Base-by-base conservation (phyloP, 371 early-diverging fungal genomes). In the Paraphysoderma sedebokerense region DNA sequence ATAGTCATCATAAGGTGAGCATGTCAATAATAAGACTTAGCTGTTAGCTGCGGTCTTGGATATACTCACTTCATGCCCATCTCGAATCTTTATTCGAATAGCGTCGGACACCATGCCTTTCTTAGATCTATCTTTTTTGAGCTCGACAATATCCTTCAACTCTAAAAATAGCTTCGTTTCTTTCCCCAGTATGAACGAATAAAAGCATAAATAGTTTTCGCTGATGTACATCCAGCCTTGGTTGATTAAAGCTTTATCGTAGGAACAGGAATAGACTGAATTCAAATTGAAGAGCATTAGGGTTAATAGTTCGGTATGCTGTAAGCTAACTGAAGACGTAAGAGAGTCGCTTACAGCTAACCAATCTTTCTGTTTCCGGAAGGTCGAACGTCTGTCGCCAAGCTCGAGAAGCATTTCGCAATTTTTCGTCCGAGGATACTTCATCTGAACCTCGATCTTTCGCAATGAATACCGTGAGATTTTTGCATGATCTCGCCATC, bases 211-310 rank as follows among this genome's bases (percentile, higher is more conserved):
- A 47, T 87, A 85, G 52, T 89, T 84, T 59, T 87, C 81, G 47
- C 85, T 83, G 30, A 97, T 74, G 56, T 97, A 97, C 63, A 93
- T 67, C 97, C 97, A 97, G 0, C 97, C 97, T 62, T 97, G 97
- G 59, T 87, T 85, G 42, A 79, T 70, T 55, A 82, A 70, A 44
- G 76, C 76, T 23, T 74, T 74, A 53, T 86, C 78, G 55, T 85
- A 88, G 0, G 87, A 82, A 52, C 88, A 85, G 13, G 93, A 86
- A 64, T 92, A 96, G 64, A 88, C 82, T 83, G 60, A n/a, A n/a
- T n/a, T n/a, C n/a, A n/a, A n/a, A 15, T 22, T 2, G n/a, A 29
- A 24, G 15, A n/a, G 6, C 17, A 6, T 40, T 5, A 1, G 11
- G 23, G 20, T 6, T 5, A 39, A 13, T 1, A 0, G 41, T 5